Evolutionary conservation across 2,329 filamentous ascomycete genomes (phyloP), one percentile per base, ranked within the genome.

Genomic region (Myriosclerotinia scirpicola): DNA sequence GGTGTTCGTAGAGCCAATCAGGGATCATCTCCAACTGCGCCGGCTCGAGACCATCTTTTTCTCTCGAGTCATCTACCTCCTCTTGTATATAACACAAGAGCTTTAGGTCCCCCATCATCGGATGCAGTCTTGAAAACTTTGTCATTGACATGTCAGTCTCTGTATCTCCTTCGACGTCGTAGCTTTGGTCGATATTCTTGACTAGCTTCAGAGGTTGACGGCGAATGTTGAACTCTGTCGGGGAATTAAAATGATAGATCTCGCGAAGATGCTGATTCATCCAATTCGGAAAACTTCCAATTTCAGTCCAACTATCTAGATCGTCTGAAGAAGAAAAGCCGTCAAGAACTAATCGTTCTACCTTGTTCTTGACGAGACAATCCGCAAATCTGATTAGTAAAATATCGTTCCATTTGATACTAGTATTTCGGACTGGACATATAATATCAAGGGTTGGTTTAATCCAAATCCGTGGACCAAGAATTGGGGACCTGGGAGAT

Each of bases 401-500:
- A 8, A 8, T 11, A 2, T 9, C 7, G 0, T 30, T 38, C 56
- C 56, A 60, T 1, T 11, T 5, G 20, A 26, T 0, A 17, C 5
- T 22, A 7, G 12, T 12, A 17, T 60, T 50, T 2, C 14, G 56
- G 1, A 60, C 56, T 15, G 56, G 56, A 1, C 56, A 60, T 2
- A 60, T 7, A 12, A 60, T 60, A 11, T 60, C 56, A 15, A 60
- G n/a, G 6, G 3, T 48, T 5, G 56, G 44, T 12, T 38, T 60
- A 2, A 60, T 17, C 56, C 56, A 60, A 14, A 50, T 38, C 17
- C 30, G 30, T 6, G 30, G 30, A 34, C 30, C 12, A 30, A 30
- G 11, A 22, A n/a, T 3, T 7, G 20, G 20, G 2, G 20, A 5
- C 0, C 2, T 17, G 0, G 7, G 4, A 6, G 20, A 2, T 20